A percentile compares a stretch with the other conserved stretches of the same genome.
These are phyloP conservation scores for Antitrichia curtipendula DNA, from an alignment of 225 moss, liverwort and hornwort genomes.

Conservation along the genomic window DNA sequence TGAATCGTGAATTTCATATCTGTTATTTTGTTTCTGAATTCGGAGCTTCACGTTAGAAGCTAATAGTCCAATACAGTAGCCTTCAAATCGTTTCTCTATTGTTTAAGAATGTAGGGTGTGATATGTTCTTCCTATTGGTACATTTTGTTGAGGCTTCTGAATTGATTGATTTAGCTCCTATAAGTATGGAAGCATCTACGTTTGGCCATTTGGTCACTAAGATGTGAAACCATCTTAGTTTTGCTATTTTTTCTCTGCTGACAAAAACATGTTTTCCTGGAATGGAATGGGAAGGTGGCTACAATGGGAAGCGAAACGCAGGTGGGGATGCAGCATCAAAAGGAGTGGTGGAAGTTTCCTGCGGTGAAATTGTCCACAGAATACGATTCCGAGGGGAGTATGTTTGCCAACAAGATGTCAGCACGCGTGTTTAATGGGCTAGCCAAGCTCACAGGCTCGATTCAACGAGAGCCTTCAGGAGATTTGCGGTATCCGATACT, in stretches of 20 bases:
- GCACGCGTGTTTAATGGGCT: constrained; percentile 64
- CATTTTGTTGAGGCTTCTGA: background rate
- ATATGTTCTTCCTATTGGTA: background rate
- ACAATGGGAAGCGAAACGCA: background rate
- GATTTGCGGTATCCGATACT: constrained; percentile 55
- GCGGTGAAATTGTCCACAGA: constrained; percentile 72
- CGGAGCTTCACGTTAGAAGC: background rate
- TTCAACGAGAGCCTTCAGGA: constrained; percentile 64
- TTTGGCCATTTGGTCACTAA: background rate
- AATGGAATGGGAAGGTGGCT: background rate
- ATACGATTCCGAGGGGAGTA: constrained; percentile 68
- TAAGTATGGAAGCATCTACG: background rate
- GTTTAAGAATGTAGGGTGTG: background rate
- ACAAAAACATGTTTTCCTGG: background rate
- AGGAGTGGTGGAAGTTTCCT: constrained; percentile 3
- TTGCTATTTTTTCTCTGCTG: background rate
- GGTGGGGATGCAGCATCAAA: background rate
- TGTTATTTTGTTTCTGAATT: background rate
- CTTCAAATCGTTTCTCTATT: background rate
- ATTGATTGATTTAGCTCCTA: no score
- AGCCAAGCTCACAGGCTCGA: constrained; percentile 65
- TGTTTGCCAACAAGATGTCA: constrained; percentile 77
- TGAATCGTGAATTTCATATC: background rate
- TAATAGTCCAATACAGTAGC: no score
- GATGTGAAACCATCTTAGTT: background rate